Conservation (phyloP, 495 filamentous ascomycete genomes). For the Penicillium atrosanguineum region DNA sequence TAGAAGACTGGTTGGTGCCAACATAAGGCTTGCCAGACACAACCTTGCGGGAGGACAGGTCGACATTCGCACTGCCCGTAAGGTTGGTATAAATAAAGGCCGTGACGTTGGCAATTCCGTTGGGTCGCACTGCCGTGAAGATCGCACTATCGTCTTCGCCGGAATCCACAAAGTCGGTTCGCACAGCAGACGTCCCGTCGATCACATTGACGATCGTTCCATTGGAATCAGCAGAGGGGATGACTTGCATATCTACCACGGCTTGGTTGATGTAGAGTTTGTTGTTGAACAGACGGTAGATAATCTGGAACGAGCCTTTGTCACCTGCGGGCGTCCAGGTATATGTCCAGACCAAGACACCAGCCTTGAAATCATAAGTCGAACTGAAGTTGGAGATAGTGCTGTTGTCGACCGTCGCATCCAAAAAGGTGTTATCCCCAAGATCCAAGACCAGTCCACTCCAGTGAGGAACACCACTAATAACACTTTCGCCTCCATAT, state of each 20-base stretch:
- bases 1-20: conserved; percentile 55
- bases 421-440: conserved; percentile 51
- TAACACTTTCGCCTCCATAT: conserved; percentile 70
- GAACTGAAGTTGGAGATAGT: conserved; percentile 62
- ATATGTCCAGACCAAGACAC: conserved; percentile 62
- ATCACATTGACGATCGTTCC: conserved; percentile 57
- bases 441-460: conserved; percentile 58
- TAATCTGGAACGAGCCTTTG: conserved; percentile 51
- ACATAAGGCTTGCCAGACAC: conserved; percentile 47
- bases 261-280: conserved; percentile 63
- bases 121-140: conserved; percentile 56
- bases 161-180: conserved; percentile 54
- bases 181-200: conserved; percentile 57
- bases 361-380: conserved; percentile 60
- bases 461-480: conserved; percentile 73
- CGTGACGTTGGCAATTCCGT: conserved; percentile 53
- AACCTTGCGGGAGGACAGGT: conserved; percentile 43
- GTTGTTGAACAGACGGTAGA: conserved; percentile 59
- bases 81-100: conserved; percentile 57
- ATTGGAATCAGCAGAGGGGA: conserved; percentile 43
- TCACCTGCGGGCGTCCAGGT: conserved; percentile 59
- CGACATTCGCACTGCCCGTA: conserved; percentile 42
- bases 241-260: conserved; percentile 56
- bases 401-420: conserved; percentile 58
- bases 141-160: conserved; percentile 48